Evolutionary conservation across 2,329 filamentous ascomycete species (phyloP).

Genomic region (Claviceps purpurea): DNA sequence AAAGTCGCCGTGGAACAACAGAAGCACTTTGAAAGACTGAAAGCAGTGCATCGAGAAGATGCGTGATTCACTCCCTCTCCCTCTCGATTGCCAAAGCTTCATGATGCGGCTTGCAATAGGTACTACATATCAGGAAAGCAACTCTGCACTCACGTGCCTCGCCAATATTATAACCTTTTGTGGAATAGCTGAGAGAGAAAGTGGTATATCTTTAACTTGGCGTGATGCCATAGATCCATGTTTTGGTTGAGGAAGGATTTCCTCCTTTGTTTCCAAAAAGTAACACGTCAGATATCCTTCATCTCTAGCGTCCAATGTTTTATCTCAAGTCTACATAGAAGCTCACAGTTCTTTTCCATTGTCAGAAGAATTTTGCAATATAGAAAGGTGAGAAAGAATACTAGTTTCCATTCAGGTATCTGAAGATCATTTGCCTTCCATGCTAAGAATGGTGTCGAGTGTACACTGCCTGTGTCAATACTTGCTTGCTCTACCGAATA

Average conservation of each 20-base stretch:
- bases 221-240: background rate
- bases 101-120: background rate
- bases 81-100: background rate
- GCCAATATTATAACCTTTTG: background rate
- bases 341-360: background rate
- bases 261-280: background rate
- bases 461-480: background rate
- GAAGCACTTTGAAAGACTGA: constrained; percentile 57
- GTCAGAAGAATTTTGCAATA: background rate
- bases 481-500: constrained; percentile 9
- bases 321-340: background rate
- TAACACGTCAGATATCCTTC: background rate
- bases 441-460: background rate
- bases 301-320: background rate
- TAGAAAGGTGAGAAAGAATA: background rate
- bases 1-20: constrained; percentile 64
- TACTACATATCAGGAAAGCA: background rate
- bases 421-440: background rate
- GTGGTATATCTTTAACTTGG: background rate
- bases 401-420: background rate
- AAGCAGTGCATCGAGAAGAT: constrained; percentile 40
- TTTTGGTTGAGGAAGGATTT: background rate
- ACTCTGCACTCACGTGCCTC: background rate
- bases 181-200: background rate
- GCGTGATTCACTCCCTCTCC: constrained; percentile 1